Evolutionary conservation across 164 flowering plant species (phyloP), one percentile per base, ranked within the genome.

Genomic region (Magnolia sinica): DNA sequence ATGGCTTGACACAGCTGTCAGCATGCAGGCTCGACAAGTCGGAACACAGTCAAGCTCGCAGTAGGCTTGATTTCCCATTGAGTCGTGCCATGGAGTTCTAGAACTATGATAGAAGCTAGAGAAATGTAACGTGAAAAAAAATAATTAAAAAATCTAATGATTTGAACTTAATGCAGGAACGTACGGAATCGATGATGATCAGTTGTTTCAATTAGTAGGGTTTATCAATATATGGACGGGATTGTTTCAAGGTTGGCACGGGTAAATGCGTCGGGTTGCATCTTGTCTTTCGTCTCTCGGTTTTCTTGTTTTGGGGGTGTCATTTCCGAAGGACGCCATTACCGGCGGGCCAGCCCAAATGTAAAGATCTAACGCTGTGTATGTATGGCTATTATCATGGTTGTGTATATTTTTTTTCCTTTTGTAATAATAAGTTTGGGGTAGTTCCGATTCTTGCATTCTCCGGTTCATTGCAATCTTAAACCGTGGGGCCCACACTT

Each of bases 191-290:
- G 71, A 68, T 68, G 71, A 68, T 31, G 50, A 68, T 68, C 49
- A 14, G 18, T 29, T 29, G 45, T 31, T 14, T 8, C 29, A 16
- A 13, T 68, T 45, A 18, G 49, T 16, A 29, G 71, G n/a, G 27
- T 14, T 37, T 16, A 29, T 68, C 18, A 68, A 14, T 29, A 18
- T 16, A 9, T 31, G 16, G 8, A 16, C 19, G 51, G n/a, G 50
- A 29, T 68, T 68, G 71, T 11, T 66, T 68, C 31, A n/a, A 24
- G 71, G 71, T 68, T 64, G 68, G 24, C 68, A 64, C 10, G 22
- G 20, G 49, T 68, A 29, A 24, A 29, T 37, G 22, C 5, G 22
- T 37, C 18, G 18, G 19, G 50, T 68, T 29, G 31, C 20, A 13
- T 31, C 8, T 31, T 31, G 18, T 68, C 71, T 68, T 68, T 13